phyloP scores from a whole-genome alignment of 2,329 filamentous ascomycete genomes.

The Aureobasidium sp. region DNA sequence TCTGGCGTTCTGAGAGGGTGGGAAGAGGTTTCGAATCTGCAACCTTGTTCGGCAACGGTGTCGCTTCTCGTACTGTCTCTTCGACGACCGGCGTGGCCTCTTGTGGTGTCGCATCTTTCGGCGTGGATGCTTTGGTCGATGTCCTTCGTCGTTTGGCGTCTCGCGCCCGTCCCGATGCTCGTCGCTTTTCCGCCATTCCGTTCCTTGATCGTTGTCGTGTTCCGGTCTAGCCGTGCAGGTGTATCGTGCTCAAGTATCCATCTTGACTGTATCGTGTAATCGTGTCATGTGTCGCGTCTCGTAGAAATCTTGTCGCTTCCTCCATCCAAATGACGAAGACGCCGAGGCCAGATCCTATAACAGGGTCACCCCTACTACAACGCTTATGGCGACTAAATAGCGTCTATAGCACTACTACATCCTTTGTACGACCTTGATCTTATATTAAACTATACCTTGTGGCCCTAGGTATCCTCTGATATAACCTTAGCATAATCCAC shows the following conservation, averaged over 20 bases:
- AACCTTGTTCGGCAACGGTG: conserved; percentile 51
- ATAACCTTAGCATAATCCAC: no score
- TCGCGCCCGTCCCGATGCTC: conserved; percentile 3
- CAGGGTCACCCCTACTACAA: neutral
- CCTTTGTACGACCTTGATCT: neutral
- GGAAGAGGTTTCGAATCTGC: conserved; percentile 60
- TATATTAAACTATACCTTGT: neutral
- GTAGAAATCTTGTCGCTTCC: neutral
- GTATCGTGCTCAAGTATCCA: neutral
- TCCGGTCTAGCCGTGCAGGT: neutral
- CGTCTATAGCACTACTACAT: neutral
- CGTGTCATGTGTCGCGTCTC: neutral
- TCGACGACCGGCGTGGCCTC: conserved; percentile 1
- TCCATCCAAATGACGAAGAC: neutral
- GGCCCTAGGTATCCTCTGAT: neutral
- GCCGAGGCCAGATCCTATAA: neutral
- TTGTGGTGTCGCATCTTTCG: conserved; percentile 1
- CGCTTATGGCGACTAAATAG: neutral
- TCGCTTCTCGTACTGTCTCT: conserved; percentile 17
- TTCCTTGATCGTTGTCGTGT: neutral
- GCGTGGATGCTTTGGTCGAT: neutral
- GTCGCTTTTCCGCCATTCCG: conserved; percentile 7
- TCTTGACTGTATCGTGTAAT: neutral
- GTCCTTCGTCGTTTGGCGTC: conserved; percentile 7
- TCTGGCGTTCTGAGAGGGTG: conserved; percentile 58